phyloP scores from a whole-genome alignment of 371 early-diverging fungal genomes.

The Conidiobolus coronatus region DNA sequence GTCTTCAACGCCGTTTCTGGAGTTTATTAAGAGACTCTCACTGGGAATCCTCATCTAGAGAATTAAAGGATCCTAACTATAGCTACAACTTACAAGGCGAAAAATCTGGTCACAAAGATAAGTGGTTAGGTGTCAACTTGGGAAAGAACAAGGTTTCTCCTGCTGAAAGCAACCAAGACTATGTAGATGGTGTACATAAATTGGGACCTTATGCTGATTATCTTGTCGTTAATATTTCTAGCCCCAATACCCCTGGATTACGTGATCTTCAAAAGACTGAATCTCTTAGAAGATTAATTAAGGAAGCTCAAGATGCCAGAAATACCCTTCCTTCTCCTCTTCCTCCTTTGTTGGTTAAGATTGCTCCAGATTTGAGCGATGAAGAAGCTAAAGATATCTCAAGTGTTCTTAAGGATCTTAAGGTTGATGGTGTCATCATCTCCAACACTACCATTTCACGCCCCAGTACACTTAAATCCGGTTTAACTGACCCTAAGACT shows the following conservation, averaged over 20 bases:
- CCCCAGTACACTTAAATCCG: constrained; percentile 22
- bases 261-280: constrained; percentile 34
- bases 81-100: background rate
- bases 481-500: constrained; percentile 13
- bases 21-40: constrained; percentile 16
- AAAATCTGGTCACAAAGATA: constrained; percentile 15
- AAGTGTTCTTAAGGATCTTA: constrained; percentile 25
- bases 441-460: constrained; percentile 59
- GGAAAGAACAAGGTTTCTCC: constrained; percentile 60
- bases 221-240: constrained; percentile 56
- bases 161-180: constrained; percentile 32
- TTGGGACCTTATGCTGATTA: constrained; percentile 59
- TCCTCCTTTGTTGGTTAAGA: constrained; percentile 58
- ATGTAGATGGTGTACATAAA: constrained; percentile 33
- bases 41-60: background rate
- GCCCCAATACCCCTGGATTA: constrained; percentile 65
- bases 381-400: constrained; percentile 49
- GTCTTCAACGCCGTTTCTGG: constrained; percentile 38
- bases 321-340: background rate
- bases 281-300: constrained; percentile 32
- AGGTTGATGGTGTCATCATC: constrained; percentile 61
- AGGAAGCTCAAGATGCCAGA: constrained; percentile 9
- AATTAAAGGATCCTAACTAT: constrained; percentile 1
- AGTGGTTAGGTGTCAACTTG: constrained; percentile 52
- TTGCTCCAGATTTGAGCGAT: constrained; percentile 51